Conservation (phyloP, 2,329 filamentous ascomycete species). For the Aspergillus pseudonomiae region DNA sequence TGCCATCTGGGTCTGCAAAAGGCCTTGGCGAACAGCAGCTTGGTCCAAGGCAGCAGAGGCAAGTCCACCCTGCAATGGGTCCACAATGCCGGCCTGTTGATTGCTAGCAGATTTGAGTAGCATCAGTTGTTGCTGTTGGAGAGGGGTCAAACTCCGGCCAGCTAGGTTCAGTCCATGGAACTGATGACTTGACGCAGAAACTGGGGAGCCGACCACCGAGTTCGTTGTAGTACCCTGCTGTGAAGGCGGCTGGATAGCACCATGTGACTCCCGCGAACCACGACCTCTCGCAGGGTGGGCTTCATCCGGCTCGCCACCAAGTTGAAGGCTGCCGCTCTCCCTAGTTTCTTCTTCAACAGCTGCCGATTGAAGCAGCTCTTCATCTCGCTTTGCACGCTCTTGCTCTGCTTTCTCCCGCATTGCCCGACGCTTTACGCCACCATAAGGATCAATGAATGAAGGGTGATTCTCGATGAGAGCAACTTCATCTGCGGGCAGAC, state of each 20-base stretch:
- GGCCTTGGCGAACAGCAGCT: conserved; percentile 45
- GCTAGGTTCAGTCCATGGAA: conserved; percentile 63
- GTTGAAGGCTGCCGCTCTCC: conserved; percentile 82
- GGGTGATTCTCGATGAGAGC: conserved; percentile 64
- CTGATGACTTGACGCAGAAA: conserved; percentile 44
- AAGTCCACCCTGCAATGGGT: conserved; percentile 39
- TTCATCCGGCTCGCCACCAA: conserved; percentile 92
- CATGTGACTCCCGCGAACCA: conserved; percentile 61
- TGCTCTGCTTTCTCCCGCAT: conserved; percentile 74
- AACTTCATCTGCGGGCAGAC: conserved; percentile 51
- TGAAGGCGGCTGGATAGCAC: conserved; percentile 75
- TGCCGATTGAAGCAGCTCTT: conserved; percentile 54
- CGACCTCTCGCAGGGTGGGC: conserved; percentile 55
- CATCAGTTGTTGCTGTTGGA: conserved; percentile 74
- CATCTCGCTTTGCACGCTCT: conserved; percentile 57
- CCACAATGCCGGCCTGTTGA: conserved; percentile 61
- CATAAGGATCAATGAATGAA: conserved; percentile 79
- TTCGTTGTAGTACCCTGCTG: conserved; percentile 61
- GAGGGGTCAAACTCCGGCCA: conserved; percentile 74
- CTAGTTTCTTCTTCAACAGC: conserved; percentile 70
- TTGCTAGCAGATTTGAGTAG: conserved; percentile 63
- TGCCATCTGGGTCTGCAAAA: conserved; percentile 52
- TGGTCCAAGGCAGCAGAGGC: conserved; percentile 42
- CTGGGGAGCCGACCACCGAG: conserved; percentile 45
- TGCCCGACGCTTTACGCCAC: conserved; percentile 77